Base-by-base conservation (phyloP, 2,329 filamentous ascomycete genomes). In the Penicillium sp. region DNA sequence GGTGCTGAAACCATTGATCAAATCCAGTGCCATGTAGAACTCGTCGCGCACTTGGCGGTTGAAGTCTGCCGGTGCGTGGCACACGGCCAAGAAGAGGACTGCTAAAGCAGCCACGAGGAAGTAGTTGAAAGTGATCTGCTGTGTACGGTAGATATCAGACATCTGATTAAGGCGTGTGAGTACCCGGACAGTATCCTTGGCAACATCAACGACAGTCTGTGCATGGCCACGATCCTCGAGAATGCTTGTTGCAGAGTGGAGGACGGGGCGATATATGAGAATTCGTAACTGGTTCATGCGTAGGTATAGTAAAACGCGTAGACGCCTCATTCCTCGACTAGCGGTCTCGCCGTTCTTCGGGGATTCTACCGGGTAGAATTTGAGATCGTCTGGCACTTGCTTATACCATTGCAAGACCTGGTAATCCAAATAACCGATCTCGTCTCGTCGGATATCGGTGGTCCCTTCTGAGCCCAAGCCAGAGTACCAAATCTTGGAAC, bases 251-350 rank as follows among this genome's bases (percentile, higher is more conserved):
- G 90, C 85, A 15, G 88, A 93, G 69, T 96, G 90, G 7, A 97
- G 77, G 2, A 96, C 86, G 0, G 91, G 91, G 0, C 91, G 89
- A 69, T 95, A 92, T 23, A 97, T 89, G 68, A 91, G 85, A 51
- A 92, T 94, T 4, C 92, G 88, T 74, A 96, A 90, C 75, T 96
- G 91, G 63, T 96, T 97, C 34, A 91, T 84, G 32, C 92, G 85
- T 13, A 97, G 77, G 67, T 95, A 94, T 15, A 94, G 87, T 69
- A 94, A 85, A 40, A 97, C 87, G 54, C 89, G 87, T 10, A 95
- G 78, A 4, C 92, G 86, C 60, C 87, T 85, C 17, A 87, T 75
- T 55, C 86, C 85, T 58, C 90, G 87, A 17, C 81, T 83, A 0
- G 82, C 79, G 0, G 80, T 78, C 8, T 80, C 74, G 26, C 66